Evolutionary conservation across 257 asterid species (phyloP).

Genomic region (Ocimum tenuiflorum): DNA sequence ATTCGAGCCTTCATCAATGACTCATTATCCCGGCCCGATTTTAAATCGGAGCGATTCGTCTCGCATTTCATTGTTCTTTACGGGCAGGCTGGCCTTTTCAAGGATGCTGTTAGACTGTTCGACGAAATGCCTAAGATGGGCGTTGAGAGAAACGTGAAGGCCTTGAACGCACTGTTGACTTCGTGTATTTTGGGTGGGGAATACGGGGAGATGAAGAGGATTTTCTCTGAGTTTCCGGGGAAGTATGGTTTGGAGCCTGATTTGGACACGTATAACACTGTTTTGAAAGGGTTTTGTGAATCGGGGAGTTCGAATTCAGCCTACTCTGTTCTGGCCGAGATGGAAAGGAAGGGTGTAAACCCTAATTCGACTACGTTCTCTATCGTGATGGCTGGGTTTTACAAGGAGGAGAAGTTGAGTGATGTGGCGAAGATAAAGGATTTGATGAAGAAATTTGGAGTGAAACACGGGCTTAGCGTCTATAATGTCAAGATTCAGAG

Average conservation of each 20-base stretch:
- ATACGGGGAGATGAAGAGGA: conserved; percentile 66
- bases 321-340: conserved; percentile 60
- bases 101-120: conserved; percentile 56
- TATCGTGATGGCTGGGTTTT: conserved; percentile 57
- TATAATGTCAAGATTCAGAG: conserved; percentile 62
- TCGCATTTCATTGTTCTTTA: conserved; percentile 61
- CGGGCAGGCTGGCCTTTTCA: conserved; percentile 65
- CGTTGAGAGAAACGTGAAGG: conserved; percentile 31
- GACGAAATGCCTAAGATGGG: conserved; percentile 59
- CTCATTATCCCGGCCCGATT: conserved; percentile 43
- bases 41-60: conserved; percentile 40
- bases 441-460: conserved; percentile 44
- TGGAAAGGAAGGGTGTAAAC: conserved; percentile 54
- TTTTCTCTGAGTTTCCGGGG: conserved; percentile 58
- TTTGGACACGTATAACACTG: conserved; percentile 57
- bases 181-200: conserved; percentile 58
- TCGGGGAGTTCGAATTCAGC: conserved; percentile 58
- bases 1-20: conserved; percentile 56
- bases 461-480: conserved; percentile 34
- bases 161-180: conserved; percentile 56
- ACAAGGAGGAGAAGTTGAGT: conserved; percentile 53
- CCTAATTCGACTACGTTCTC: conserved; percentile 57
- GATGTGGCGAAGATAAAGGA: conserved; percentile 60
- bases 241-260: conserved; percentile 52
- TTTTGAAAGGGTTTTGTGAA: conserved; percentile 71